These are phyloP conservation scores for Ophiosphaerella herpotricha DNA, from an alignment of 2,329 filamentous ascomycete genomes.

Conservation along the genomic window DNA sequence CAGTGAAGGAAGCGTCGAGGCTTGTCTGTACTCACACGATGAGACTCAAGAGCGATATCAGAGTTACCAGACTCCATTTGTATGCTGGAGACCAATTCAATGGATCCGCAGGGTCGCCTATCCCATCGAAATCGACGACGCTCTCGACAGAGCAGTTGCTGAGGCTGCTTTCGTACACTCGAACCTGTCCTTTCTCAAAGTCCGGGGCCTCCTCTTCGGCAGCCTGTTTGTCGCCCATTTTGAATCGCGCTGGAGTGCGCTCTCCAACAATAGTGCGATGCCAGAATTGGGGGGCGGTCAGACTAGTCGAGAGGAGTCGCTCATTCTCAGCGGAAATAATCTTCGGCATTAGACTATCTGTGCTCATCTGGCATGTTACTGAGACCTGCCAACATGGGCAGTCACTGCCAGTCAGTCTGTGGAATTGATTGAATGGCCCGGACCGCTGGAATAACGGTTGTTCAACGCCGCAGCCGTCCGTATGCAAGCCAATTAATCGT, in stretches of 20 bases:
- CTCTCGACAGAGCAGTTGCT: background rate
- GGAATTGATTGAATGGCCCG: background rate
- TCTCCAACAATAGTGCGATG: background rate
- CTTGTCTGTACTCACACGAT: constrained; percentile 19
- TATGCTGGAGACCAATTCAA: constrained; percentile 22
- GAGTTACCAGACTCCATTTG: constrained; percentile 27
- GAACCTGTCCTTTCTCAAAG: background rate
- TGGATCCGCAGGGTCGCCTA: constrained; percentile 20
- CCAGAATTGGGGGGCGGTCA: background rate
- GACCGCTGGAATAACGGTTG: background rate
- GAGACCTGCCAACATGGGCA: background rate
- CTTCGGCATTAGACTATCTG: background rate
- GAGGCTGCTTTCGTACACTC: background rate
- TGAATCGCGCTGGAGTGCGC: background rate
- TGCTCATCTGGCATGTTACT: background rate
- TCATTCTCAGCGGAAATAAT: background rate
- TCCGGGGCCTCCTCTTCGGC: background rate
- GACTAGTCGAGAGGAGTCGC: background rate
- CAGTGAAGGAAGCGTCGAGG: background rate
- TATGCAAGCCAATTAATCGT: background rate
- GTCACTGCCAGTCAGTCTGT: background rate
- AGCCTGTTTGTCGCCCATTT: background rate
- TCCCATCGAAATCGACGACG: constrained; percentile 5
- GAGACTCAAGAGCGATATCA: constrained; percentile 27
- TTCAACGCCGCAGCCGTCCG: background rate